phyloP scores from a whole-genome alignment of 768 basidiomycete genomes.

The Favolaschia claudopus region DNA sequence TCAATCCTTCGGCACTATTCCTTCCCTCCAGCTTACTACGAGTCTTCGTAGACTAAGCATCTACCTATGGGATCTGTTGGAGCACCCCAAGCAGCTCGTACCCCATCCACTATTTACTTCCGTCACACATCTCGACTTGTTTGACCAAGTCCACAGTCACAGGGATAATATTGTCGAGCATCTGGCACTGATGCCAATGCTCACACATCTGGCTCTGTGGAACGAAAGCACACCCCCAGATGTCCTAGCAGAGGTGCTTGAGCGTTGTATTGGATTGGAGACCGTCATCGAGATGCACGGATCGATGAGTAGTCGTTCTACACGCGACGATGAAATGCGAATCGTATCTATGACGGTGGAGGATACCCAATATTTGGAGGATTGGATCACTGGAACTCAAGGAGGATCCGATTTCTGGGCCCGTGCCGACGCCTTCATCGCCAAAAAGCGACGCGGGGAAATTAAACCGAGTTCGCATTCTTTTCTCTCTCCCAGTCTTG shows the following conservation, averaged over 20 bases:
- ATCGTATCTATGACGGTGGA: background rate
- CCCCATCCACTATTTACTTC: background rate
- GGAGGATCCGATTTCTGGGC: conserved; percentile 3
- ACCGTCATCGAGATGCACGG: too few species aligned
- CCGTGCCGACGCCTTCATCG: background rate
- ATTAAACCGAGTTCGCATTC: background rate
- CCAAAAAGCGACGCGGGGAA: background rate
- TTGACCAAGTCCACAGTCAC: background rate
- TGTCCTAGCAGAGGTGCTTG: too few species aligned
- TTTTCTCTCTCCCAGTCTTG: too few species aligned
- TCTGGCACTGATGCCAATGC: background rate
- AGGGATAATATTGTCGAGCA: background rate
- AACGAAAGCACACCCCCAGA: background rate
- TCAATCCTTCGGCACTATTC: background rate
- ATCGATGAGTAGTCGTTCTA: too few species aligned
- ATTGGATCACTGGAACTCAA: background rate
- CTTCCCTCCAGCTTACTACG: background rate
- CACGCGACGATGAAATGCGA: background rate
- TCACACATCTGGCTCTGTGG: background rate
- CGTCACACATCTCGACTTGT: background rate
- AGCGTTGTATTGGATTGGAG: too few species aligned
- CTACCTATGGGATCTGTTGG: background rate
- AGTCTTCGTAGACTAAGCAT: background rate
- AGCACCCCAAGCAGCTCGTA: too few species aligned
- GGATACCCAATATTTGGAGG: background rate